These are phyloP conservation scores for Margaritispora aquatica DNA, from an alignment of 495 filamentous ascomycete genomes.

Conservation along the genomic window DNA sequence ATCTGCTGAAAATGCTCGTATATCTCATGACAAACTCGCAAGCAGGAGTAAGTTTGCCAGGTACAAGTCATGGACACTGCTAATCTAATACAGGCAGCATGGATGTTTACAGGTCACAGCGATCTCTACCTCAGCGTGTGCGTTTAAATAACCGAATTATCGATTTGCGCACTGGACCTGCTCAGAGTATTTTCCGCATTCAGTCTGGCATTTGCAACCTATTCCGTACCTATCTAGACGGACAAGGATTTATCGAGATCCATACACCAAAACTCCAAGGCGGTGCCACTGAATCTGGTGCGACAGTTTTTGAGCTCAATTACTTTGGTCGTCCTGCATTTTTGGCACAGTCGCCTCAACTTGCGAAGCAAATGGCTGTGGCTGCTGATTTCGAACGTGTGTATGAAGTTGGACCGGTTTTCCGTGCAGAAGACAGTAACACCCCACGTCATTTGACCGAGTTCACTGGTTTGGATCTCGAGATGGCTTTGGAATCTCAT, in stretches of 20 bases:
- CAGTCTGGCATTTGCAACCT: constrained; percentile 65
- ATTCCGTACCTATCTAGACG: constrained; percentile 72
- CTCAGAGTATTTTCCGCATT: constrained; percentile 85
- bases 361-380: constrained; percentile 93
- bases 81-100: constrained; percentile 15
- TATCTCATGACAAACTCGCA: constrained; percentile 3
- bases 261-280: constrained; percentile 89
- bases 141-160: constrained; percentile 77
- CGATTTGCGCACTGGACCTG: constrained; percentile 76
- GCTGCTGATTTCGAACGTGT: constrained; percentile 87
- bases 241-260: constrained; percentile 81
- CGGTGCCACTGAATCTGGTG: constrained; percentile 86
- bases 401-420: constrained; percentile 92
- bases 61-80: background rate
- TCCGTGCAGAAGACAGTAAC: constrained; percentile 95
- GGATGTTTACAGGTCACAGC: constrained; percentile 13
- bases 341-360: constrained; percentile 87
- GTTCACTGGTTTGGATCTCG: constrained; percentile 90
- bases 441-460: constrained; percentile 95
- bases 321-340: constrained; percentile 90
- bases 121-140: constrained; percentile 25
- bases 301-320: constrained; percentile 87
- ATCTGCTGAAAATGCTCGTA: background rate
- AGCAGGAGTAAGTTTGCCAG: constrained; percentile 16
- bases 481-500: constrained; percentile 84